Evolutionary conservation across 352 stramenopile genomes (phyloP).

Genomic region (Globisporangium spiculum): DNA sequence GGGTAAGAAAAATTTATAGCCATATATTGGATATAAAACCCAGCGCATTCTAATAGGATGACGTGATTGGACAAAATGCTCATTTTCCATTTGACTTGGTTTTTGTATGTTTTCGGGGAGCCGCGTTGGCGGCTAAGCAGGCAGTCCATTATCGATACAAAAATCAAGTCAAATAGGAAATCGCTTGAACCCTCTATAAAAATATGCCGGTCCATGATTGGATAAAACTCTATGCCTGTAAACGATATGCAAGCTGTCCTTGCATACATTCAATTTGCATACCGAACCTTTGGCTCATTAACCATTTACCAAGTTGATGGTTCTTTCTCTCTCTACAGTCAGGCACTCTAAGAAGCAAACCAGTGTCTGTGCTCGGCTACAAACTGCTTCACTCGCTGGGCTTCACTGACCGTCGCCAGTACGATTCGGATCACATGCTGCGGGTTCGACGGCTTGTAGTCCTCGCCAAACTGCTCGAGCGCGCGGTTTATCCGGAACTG

Average conservation of each 20-base stretch:
- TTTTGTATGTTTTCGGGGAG: too few relatives aligned
- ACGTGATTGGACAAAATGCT: too few relatives aligned
- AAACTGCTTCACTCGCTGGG: conserved; percentile 42
- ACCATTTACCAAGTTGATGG: background rate
- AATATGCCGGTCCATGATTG: background rate
- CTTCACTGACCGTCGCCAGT: conserved; percentile 45
- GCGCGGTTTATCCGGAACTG: conserved; percentile 40
- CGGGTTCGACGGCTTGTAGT: conserved; percentile 56
- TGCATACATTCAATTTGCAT: background rate
- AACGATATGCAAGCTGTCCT: background rate
- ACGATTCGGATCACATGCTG: conserved; percentile 59
- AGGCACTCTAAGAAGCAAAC: conserved; percentile 2
- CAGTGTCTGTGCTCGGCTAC: conserved; percentile 19
- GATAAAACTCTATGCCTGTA: background rate
- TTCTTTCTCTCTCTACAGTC: background rate
- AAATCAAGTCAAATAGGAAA: too few relatives aligned
- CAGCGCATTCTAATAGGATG: too few relatives aligned
- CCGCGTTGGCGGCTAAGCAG: too few relatives aligned
- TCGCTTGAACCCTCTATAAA: too few relatives aligned
- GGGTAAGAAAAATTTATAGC: background rate
- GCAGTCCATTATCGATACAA: too few relatives aligned
- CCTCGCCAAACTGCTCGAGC: conserved; percentile 58
- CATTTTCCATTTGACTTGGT: too few relatives aligned
- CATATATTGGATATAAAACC: too few relatives aligned
- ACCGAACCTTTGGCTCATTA: background rate